Conservation (phyloP, 768 basidiomycete species). For the Gymnopilus dilepis region DNA sequence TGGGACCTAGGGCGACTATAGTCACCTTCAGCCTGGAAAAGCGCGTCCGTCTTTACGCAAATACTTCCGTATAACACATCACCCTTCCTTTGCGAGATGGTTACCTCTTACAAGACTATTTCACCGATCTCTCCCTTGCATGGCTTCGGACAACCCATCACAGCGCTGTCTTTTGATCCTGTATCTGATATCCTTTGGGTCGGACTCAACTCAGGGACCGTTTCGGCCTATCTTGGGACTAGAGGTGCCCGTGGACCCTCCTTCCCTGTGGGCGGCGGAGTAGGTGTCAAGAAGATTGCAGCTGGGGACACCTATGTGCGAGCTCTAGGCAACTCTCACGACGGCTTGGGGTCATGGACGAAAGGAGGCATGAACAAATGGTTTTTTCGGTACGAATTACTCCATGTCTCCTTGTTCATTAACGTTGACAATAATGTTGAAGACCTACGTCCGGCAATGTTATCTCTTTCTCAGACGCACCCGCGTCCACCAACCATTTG, state of each 20-base stretch:
- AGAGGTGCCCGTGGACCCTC: constrained; percentile 71
- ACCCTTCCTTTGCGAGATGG: constrained; percentile 17
- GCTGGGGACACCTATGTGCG: constrained; percentile 82
- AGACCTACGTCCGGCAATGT: constrained; percentile 38
- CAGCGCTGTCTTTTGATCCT: constrained; percentile 87
- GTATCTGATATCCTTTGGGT: constrained; percentile 91
- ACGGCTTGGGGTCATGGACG: constrained; percentile 78
- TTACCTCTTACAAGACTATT: constrained; percentile 29
- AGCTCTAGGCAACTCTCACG: constrained; percentile 61
- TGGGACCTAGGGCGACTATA: too few species aligned
- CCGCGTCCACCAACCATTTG: constrained; percentile 57
- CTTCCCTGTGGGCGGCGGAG: constrained; percentile 72
- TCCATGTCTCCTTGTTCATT: constrained; percentile 6
- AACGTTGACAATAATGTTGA: constrained; percentile 2
- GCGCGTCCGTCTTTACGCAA: too few species aligned
- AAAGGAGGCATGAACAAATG: constrained; percentile 89
- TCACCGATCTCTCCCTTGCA: constrained; percentile 25
- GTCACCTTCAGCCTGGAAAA: too few species aligned
- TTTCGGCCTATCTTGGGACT: constrained; percentile 70
- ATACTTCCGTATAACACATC: too few species aligned
- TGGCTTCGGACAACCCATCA: constrained; percentile 57
- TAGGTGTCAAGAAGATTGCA: constrained; percentile 74
- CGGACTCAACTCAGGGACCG: constrained; percentile 72
- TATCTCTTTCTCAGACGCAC: constrained; percentile 51
- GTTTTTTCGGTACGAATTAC: constrained; percentile 64